These are phyloP conservation scores for Ceratobasidium sp. DNA, from an alignment of 1,284 basidiomycete genomes.

Conservation along the genomic window DNA sequence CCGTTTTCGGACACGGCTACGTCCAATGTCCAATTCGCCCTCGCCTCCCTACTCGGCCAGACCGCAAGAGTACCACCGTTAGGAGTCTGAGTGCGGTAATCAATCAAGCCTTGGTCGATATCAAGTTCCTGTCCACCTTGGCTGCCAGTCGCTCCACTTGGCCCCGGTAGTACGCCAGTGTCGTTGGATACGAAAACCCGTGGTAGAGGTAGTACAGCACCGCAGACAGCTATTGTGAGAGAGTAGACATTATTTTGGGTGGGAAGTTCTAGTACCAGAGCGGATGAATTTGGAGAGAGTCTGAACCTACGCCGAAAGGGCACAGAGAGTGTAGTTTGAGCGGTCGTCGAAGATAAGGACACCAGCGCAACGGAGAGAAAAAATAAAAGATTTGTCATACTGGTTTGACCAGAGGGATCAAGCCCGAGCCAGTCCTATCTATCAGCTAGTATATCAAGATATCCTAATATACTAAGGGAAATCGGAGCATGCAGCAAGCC, in stretches of 20 bases:
- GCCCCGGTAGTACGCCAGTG: slow-evolving; percentile 60
- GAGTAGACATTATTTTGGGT: slow-evolving; percentile 1
- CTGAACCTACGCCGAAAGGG: slow-evolving; percentile 53
- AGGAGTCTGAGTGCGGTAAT: slow-evolving; percentile 65
- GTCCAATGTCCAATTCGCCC: slow-evolving; percentile 61
- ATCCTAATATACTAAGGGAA: too few species aligned
- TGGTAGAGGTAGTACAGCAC: slow-evolving; percentile 57
- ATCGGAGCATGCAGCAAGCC: too few species aligned
- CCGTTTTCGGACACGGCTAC: slow-evolving; percentile 69
- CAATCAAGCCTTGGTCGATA: slow-evolving; percentile 68
- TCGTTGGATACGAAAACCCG: slow-evolving; percentile 72
- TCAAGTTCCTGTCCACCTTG: slow-evolving; percentile 66
- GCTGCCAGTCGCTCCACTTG: slow-evolving; percentile 57
- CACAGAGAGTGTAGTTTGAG: slow-evolving; percentile 40
- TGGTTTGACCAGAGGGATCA: too few species aligned
- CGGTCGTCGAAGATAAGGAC: not conserved
- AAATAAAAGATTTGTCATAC: not conserved
- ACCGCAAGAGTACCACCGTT: slow-evolving; percentile 67
- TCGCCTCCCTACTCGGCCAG: slow-evolving; percentile 58
- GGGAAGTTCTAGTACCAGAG: slow-evolving; percentile 55
- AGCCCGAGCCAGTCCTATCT: too few species aligned
- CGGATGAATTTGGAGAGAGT: slow-evolving; percentile 58
- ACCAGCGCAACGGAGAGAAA: not conserved
- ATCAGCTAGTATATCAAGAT: too few species aligned
- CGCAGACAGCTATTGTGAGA: slow-evolving; percentile 73